A percentile compares a stretch with the other conserved stretches of the same genome.
Conservation (phyloP, 2,329 filamentous ascomycete genomes). For the Claviceps maximensis region DNA sequence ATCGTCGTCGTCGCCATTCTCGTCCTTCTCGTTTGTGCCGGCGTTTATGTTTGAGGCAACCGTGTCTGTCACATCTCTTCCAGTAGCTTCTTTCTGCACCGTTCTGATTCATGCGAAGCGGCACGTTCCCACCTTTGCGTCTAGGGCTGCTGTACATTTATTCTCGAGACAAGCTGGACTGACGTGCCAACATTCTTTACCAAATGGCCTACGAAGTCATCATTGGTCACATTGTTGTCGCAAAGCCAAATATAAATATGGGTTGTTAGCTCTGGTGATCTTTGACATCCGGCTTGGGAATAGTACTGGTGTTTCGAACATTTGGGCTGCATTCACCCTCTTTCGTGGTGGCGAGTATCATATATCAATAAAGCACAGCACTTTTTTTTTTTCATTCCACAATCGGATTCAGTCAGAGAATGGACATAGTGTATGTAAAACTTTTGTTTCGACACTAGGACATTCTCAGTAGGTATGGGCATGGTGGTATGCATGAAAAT, state of each 20-base stretch:
- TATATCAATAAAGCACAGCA: background rate
- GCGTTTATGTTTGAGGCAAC: background rate
- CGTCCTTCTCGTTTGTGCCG: no score
- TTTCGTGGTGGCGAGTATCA: background rate
- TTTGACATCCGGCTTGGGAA: background rate
- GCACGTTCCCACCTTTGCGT: background rate
- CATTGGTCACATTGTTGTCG: background rate
- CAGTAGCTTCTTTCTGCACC: background rate
- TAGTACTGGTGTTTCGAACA: background rate
- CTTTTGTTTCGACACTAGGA: background rate
- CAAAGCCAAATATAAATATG: background rate
- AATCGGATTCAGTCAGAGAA: background rate
- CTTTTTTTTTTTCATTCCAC: background rate
- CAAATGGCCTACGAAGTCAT: background rate
- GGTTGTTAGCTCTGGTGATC: background rate
- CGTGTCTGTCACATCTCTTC: background rate
- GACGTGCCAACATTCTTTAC: background rate
- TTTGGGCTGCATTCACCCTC: background rate
- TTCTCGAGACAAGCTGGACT: background rate
- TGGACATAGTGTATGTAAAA: background rate
- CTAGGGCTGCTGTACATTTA: background rate
- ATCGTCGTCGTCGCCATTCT: no score
- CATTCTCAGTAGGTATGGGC: background rate
- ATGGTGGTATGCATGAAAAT: background rate
- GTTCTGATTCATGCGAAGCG: background rate